phyloP scores from a whole-genome alignment of 345 rosid genomes.

The Noccaea bulbosa region DNA sequence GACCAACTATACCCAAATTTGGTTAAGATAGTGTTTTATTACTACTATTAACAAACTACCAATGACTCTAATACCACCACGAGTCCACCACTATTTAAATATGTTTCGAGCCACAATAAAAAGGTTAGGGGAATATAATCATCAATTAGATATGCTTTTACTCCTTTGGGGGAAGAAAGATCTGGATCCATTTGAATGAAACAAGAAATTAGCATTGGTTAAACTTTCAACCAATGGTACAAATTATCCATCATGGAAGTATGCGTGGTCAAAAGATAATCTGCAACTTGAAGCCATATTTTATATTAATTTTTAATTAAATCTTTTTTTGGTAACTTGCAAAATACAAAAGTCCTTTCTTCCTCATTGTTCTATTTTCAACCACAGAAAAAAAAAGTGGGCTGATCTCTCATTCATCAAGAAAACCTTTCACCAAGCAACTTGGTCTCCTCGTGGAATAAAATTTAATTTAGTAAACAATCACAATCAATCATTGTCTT shows the following conservation, averaged over 20 bases:
- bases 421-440: constrained; percentile 31
- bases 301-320: not conserved
- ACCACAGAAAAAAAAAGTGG: constrained; percentile 23
- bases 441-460: constrained; percentile 6
- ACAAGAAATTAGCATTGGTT: constrained; percentile 9
- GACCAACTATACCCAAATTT: not conserved
- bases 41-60: not conserved
- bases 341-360: constrained; percentile 25
- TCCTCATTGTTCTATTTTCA: constrained; percentile 2
- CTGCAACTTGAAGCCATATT: not conserved
- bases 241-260: not conserved
- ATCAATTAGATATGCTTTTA: constrained; percentile 9
- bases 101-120: not conserved
- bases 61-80: not conserved
- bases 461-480: not conserved
- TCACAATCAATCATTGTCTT: constrained; percentile 29
- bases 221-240: not conserved
- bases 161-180: not conserved
- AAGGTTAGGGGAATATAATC: constrained; percentile 2
- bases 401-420: not conserved
- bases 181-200: constrained; percentile 12
- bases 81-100: constrained; percentile 5
- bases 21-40: too few relatives aligned
- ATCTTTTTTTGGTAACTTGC: constrained; percentile 14
- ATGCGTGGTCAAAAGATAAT: constrained; percentile 18